phyloP scores from a whole-genome alignment of 2,329 filamentous ascomycete genomes.

The Aureobasidium mangrovei region DNA sequence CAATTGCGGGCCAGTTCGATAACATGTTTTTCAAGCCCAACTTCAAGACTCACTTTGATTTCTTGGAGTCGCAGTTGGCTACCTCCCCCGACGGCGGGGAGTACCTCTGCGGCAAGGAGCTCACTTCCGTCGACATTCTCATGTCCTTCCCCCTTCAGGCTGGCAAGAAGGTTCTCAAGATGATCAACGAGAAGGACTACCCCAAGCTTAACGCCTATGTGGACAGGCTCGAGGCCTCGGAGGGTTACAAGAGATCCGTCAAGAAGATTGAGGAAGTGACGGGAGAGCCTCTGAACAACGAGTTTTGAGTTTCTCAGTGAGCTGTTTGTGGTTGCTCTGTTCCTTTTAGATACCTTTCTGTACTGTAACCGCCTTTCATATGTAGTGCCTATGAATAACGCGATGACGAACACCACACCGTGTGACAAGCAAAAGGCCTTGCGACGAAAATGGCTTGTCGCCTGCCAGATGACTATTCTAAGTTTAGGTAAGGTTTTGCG shows the following conservation, averaged over 20 bases:
- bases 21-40: constrained; percentile 38
- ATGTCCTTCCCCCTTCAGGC: constrained; percentile 45
- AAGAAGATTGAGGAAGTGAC: constrained; percentile 40
- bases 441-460: too few relatives aligned
- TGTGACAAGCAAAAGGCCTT: too few relatives aligned
- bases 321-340: not conserved
- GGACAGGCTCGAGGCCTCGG: constrained; percentile 35
- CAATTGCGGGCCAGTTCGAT: constrained; percentile 44
- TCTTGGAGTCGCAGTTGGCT: constrained; percentile 43
- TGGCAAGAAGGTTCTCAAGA: constrained; percentile 25
- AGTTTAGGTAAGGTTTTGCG: too few relatives aligned
- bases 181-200: constrained; percentile 35
- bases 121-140: constrained; percentile 46
- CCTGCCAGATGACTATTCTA: too few relatives aligned
- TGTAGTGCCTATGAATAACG: too few relatives aligned
- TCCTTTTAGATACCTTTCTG: not conserved
- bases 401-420: too few relatives aligned
- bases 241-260: constrained; percentile 40
- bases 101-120: constrained; percentile 40
- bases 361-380: not conserved
- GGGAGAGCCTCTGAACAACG: constrained; percentile 20
- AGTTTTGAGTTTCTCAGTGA: not conserved
- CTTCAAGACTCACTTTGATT: constrained; percentile 40
- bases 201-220: constrained; percentile 41
- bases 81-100: constrained; percentile 40